Conservation (phyloP, 208 protist genomes). For the Crithidia thermophila region DNA sequence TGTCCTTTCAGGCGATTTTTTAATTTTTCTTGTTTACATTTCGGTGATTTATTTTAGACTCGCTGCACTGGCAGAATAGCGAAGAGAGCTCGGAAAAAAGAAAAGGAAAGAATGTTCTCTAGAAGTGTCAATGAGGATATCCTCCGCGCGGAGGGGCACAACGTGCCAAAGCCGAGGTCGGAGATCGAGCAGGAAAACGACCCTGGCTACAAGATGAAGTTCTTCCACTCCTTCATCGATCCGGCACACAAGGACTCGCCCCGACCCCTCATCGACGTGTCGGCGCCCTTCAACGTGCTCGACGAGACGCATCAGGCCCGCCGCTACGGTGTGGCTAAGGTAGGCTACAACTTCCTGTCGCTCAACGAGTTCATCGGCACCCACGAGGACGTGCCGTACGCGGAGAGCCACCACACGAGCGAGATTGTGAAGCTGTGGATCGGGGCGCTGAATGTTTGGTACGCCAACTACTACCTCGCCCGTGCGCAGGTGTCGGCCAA, state of each 20-base stretch:
- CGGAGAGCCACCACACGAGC: constrained; percentile 72
- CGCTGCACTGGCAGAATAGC: not conserved
- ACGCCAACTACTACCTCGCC: constrained; percentile 60
- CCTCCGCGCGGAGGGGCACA: constrained; percentile 61
- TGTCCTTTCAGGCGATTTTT: constrained; percentile 1
- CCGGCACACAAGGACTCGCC: constrained; percentile 35
- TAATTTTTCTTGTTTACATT: constrained; percentile 25
- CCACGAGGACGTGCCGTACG: constrained; percentile 84
- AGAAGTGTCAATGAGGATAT: constrained; percentile 59
- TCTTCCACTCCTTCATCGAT: constrained; percentile 65
- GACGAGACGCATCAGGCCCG: constrained; percentile 84
- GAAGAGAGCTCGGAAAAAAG: not conserved
- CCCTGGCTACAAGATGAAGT: constrained; percentile 55
- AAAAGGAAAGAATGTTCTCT: constrained; percentile 54
- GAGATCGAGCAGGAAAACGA: constrained; percentile 37
- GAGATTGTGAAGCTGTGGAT: constrained; percentile 77
- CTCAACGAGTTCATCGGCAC: constrained; percentile 73
- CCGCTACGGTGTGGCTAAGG: constrained; percentile 67
- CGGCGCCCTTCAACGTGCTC: constrained; percentile 71
- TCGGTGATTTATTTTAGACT: not conserved
- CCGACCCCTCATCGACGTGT: constrained; percentile 75
- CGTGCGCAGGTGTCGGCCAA: constrained; percentile 42
- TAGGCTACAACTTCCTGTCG: constrained; percentile 60
- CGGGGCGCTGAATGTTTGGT: constrained; percentile 61
- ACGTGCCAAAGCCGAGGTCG: constrained; percentile 33